phyloP scores from a whole-genome alignment of 768 basidiomycete genomes.

The Clathrus columnatus region DNA sequence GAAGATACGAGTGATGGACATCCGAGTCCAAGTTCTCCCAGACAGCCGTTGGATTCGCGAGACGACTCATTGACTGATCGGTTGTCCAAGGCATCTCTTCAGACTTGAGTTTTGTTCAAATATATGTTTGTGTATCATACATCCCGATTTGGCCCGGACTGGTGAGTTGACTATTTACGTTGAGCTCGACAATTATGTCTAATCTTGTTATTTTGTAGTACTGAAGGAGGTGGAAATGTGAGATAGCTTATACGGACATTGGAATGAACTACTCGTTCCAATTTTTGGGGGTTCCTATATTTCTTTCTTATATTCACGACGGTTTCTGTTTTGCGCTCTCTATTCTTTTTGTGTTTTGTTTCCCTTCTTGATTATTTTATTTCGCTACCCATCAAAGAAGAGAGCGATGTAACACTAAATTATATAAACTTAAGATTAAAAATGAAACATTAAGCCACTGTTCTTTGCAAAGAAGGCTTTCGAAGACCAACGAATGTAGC shows the following conservation, averaged over 20 bases:
- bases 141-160: too few species aligned
- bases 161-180: not conserved
- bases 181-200: not conserved
- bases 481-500: too few species aligned
- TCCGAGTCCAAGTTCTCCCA: not conserved
- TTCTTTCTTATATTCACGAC: not conserved
- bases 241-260: not conserved
- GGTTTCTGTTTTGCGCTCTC: too few species aligned
- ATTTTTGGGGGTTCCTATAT: not conserved
- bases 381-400: not conserved
- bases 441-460: too few species aligned
- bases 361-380: not conserved
- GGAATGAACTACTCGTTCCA: not conserved
- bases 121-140: not conserved
- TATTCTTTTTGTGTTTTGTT: not conserved
- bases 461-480: too few species aligned
- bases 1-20: not conserved
- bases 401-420: too few species aligned
- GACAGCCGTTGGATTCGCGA: not conserved
- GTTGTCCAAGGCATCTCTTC: slow-evolving; percentile 5
- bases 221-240: not conserved
- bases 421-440: too few species aligned
- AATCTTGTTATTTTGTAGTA: not conserved
- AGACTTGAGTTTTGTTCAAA: not conserved
- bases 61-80: not conserved